Conservation (phyloP, 176 grass and related monocot genomes). For the Carex scoparia region DNA sequence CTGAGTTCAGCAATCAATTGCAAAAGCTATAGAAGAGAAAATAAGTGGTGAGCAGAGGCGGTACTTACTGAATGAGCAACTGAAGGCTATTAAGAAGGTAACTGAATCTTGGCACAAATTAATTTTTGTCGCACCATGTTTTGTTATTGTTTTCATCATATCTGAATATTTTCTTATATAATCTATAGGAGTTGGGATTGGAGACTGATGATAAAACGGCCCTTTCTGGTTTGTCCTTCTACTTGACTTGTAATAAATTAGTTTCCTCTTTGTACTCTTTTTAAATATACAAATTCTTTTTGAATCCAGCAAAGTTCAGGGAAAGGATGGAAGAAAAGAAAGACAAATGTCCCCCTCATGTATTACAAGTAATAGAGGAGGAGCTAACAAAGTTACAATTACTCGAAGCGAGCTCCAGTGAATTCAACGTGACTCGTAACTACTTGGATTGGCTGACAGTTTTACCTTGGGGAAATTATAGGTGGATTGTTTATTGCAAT, state of each 20-base stretch:
- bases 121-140: background rate
- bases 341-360: constrained; percentile 80
- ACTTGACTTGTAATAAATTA: constrained; percentile 13
- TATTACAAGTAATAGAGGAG: constrained; percentile 98
- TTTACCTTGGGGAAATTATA: constrained; percentile 97
- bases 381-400: constrained; percentile 88
- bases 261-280: constrained; percentile 6
- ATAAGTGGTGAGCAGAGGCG: constrained; percentile 97
- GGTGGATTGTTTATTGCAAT: constrained; percentile 32
- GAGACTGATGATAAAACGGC: constrained; percentile 99
- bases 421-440: constrained; percentile 97
- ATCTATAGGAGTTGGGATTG: constrained; percentile 79
- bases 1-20: constrained; percentile 82
- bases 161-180: background rate
- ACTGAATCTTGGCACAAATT: background rate
- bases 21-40: constrained; percentile 99
- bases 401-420: constrained; percentile 89
- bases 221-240: constrained; percentile 75
- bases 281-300: constrained; percentile 20
- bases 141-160: background rate
- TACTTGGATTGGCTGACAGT: constrained; percentile 98
- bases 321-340: constrained; percentile 93
- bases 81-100: constrained; percentile 99
- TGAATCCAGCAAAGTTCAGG: constrained; percentile 74
- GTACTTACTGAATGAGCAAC: constrained; percentile 95